Percentiles rank a stretch among this genome's conserved stretches.
Evolutionary conservation across 148 eudicot species (phyloP).

Genomic region (Drosera capensis): DNA sequence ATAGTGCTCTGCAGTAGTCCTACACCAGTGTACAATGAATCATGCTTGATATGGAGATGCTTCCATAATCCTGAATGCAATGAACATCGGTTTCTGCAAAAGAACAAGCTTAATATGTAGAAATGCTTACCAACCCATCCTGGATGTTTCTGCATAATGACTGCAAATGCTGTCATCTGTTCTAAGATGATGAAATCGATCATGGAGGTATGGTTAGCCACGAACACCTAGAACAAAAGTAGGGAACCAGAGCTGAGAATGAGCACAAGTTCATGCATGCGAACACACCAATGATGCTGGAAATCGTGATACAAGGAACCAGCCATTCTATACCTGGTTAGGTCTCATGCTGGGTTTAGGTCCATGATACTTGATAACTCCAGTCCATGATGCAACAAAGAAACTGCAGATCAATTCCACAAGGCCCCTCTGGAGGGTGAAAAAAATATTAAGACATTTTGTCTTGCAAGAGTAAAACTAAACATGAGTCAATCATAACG

Average conservation of each 20-base stretch:
- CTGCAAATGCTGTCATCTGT: slow-evolving; percentile 99
- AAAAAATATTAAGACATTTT: too few species aligned
- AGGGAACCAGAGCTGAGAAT: neutral
- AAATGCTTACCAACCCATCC: slow-evolving; percentile 94
- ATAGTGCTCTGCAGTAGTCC: slow-evolving; percentile 95
- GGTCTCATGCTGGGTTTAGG: slow-evolving; percentile 93
- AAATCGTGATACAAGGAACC: neutral
- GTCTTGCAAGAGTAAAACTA: too few species aligned
- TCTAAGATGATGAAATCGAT: slow-evolving; percentile 93
- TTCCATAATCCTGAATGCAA: neutral
- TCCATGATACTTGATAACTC: slow-evolving; percentile 94
- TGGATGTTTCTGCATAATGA: slow-evolving; percentile 99
- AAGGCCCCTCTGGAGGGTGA: slow-evolving; percentile 51
- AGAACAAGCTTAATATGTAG: neutral
- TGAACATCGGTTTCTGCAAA: neutral
- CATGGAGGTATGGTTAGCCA: slow-evolving; percentile 97
- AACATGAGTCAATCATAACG: too few species aligned
- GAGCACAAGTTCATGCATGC: slow-evolving; percentile 3
- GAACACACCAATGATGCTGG: neutral
- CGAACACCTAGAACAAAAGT: slow-evolving; percentile 55
- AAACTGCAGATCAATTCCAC: slow-evolving; percentile 96
- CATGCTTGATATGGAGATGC: neutral
- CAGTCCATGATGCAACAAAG: slow-evolving; percentile 99
- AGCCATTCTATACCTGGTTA: slow-evolving; percentile 42
- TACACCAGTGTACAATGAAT: slow-evolving; percentile 11